Conservation (phyloP, 1,284 basidiomycete genomes). For the Vanrija humicola region DNA sequence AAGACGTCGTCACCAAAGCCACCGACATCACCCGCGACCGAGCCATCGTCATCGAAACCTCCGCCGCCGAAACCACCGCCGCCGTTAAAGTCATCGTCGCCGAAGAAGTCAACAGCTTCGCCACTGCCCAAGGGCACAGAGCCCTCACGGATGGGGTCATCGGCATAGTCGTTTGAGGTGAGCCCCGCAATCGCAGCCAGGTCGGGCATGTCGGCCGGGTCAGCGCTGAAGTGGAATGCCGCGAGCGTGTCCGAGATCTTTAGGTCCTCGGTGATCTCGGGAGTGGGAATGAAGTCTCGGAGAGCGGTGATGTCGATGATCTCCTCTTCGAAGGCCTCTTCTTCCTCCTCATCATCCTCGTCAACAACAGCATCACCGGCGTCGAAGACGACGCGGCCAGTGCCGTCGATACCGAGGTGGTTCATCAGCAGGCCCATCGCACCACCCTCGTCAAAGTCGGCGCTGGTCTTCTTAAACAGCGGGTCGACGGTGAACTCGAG, state of each 20-base stretch:
- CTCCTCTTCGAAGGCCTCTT: conserved; percentile 50
- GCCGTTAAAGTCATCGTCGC: conserved; percentile 66
- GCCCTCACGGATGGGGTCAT: conserved; percentile 5
- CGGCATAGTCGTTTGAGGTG: conserved; percentile 26
- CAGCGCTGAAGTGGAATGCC: conserved; percentile 72
- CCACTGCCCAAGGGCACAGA: conserved; percentile 10
- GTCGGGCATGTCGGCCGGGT: conserved; percentile 53
- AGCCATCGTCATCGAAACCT: conserved; percentile 49
- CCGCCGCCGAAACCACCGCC: conserved; percentile 54
- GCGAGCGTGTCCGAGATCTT: conserved; percentile 75
- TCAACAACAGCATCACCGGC: conserved; percentile 79
- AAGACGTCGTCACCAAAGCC: conserved; percentile 50
- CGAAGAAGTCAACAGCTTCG: conserved; percentile 51
- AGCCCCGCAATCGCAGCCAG: conserved; percentile 44
- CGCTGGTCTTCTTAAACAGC: conserved; percentile 94
- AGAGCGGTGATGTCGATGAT: conserved; percentile 57
- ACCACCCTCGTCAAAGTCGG: conserved; percentile 97
- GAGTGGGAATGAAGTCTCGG: conserved; percentile 66
- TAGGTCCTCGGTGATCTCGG: conserved; percentile 61
- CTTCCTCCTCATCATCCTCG: conserved; percentile 70
- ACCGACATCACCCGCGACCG: conserved; percentile 48
- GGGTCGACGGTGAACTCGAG: conserved; percentile 96
- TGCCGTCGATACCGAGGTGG: conserved; percentile 78
- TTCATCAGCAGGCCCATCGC: conserved; percentile 93
- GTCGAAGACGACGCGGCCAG: conserved; percentile 89